Evolutionary conservation across 2,329 filamentous ascomycete genomes (phyloP).

Genomic region (Botrytis medusae): DNA sequence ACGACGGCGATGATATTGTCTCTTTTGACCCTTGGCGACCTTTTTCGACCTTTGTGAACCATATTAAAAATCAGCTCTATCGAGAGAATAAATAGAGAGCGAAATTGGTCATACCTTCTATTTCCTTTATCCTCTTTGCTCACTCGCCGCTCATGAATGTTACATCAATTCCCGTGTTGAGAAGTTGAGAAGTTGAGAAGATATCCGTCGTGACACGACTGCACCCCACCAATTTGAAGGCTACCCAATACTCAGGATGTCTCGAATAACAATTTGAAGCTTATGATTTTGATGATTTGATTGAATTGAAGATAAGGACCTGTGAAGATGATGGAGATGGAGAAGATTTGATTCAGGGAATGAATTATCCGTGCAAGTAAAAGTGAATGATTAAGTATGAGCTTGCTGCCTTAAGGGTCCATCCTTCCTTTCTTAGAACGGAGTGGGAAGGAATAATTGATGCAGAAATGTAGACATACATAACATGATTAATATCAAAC

Average conservation of each 20-base stretch:
- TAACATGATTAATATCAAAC: not conserved
- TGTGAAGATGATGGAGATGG: not conserved
- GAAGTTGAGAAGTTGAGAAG: not conserved
- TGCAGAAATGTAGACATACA: not conserved
- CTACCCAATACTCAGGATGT: not conserved
- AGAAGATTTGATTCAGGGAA: not conserved
- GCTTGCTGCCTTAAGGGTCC: not conserved
- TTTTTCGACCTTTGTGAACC: not conserved
- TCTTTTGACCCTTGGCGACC: not conserved
- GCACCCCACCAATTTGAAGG: not conserved
- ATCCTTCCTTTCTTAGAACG: not conserved
- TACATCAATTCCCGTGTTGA: not conserved
- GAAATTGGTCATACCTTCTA: not conserved
- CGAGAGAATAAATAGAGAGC: no score
- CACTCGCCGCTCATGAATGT: not conserved
- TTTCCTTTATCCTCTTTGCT: not conserved
- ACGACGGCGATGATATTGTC: not conserved
- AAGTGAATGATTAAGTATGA: not conserved
- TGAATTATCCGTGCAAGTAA: not conserved
- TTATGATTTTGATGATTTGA: not conserved
- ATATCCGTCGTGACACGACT: not conserved
- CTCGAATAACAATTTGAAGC: not conserved
- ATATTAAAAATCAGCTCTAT: not conserved
- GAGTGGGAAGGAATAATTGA: not conserved
- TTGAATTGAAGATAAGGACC: not conserved